A percentile compares a stretch with the other conserved stretches of the same genome.
Evolutionary conservation across 495 filamentous ascomycete genomes (phyloP).

Genomic region (Viridothelium virens): DNA sequence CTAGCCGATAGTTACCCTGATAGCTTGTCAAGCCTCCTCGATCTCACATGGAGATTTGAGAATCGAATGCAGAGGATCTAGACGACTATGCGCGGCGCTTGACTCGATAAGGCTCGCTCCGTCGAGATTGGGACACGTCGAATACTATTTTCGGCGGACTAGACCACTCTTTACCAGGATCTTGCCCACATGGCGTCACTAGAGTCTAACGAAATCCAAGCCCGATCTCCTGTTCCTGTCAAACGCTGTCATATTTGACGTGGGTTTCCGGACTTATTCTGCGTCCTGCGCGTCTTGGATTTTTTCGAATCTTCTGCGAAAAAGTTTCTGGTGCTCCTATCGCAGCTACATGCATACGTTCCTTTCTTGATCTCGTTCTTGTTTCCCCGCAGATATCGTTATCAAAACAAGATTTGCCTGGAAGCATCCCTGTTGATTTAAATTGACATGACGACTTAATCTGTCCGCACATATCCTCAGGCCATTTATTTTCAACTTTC

Average conservation of each 20-base stretch:
- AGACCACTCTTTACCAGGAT: background rate
- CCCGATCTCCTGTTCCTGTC: slow-evolving; percentile 5
- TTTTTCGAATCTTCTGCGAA: background rate
- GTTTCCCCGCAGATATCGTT: slow-evolving; percentile 4
- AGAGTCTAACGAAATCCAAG: background rate
- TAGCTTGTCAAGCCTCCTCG: background rate
- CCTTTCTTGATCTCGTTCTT: background rate
- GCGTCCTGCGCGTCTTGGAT: background rate
- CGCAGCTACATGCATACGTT: background rate
- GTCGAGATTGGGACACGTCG: background rate
- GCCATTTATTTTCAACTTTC: background rate
- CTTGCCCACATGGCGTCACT: slow-evolving; percentile 6
- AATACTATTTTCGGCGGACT: slow-evolving; percentile 1
- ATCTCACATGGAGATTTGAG: background rate
- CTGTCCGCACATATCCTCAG: background rate
- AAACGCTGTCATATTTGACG: background rate
- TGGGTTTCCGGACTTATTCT: background rate
- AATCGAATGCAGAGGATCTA: background rate
- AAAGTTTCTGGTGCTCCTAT: background rate
- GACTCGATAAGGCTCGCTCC: background rate
- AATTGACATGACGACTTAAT: background rate
- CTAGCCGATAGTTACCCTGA: background rate
- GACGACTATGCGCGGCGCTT: background rate
- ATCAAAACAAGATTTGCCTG: slow-evolving; percentile 9
- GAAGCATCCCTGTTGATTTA: background rate